These are phyloP conservation scores for Plasmodium yoelii DNA, from an alignment of 169 alveolate species.

Conservation along the genomic window DNA sequence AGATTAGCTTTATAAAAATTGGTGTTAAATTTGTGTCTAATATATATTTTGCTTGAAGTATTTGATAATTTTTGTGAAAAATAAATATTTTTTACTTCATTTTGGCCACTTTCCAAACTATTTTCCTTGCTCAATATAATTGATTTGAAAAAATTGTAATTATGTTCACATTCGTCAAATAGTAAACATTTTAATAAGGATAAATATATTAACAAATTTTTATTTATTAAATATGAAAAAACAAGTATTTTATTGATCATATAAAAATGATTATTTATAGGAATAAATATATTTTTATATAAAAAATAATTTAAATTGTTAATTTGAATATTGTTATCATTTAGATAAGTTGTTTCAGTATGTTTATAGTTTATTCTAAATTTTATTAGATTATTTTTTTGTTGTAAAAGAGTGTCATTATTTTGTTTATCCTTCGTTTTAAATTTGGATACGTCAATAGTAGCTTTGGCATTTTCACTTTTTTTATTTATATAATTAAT, in stretches of 20 bases:
- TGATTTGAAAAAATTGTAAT: background rate
- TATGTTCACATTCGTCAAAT: constrained; percentile 19
- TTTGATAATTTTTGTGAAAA: too few species aligned
- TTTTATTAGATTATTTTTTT: background rate
- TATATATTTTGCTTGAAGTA: background rate
- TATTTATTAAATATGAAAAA: constrained; percentile 15
- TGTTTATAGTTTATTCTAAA: constrained; percentile 4
- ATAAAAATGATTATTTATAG: constrained; percentile 38
- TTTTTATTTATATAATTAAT: too few species aligned
- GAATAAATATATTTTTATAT: constrained; percentile 28
- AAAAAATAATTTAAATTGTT: constrained; percentile 32
- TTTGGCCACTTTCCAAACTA: background rate
- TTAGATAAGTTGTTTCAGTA: background rate
- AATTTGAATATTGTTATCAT: background rate
- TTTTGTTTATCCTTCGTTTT: too few species aligned
- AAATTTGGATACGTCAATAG: too few species aligned
- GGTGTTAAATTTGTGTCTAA: background rate
- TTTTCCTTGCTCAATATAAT: background rate
- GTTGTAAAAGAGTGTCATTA: background rate
- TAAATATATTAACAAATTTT: constrained; percentile 19
- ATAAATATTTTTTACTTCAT: background rate
- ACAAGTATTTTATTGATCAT: constrained; percentile 26
- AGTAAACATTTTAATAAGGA: constrained; percentile 22
- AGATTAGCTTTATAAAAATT: background rate
- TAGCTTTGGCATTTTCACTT: too few species aligned